Percentiles rank a stretch among this genome's conserved stretches.
Evolutionary conservation across 2,329 filamentous ascomycete genomes (phyloP).

Genomic region (Colletotrichum sp.): DNA sequence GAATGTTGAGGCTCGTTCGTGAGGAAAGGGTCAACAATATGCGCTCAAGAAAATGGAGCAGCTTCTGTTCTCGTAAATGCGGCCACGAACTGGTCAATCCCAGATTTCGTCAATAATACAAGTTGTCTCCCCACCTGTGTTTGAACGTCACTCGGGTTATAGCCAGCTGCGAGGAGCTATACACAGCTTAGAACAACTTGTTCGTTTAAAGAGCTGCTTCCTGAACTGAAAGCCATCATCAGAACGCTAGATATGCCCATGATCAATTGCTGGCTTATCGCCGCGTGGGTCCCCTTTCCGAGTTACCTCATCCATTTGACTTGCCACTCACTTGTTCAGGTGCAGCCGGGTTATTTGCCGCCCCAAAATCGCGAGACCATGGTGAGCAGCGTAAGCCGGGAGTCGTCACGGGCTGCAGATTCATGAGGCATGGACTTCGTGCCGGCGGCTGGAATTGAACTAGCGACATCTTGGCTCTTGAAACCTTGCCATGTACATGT

Average conservation of each 20-base stretch:
- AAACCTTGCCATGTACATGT: background rate
- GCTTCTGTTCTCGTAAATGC: background rate
- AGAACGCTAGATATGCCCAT: background rate
- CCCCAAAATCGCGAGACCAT: background rate
- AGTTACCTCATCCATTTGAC: background rate
- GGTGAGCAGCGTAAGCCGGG: background rate
- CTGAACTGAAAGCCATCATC: background rate
- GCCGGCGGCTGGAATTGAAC: background rate
- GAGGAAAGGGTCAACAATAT: background rate
- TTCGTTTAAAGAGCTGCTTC: background rate
- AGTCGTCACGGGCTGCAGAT: background rate
- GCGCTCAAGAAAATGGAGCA: background rate
- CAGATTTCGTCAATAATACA: background rate
- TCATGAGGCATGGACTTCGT: background rate
- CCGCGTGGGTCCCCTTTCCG: background rate
- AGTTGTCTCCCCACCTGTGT: background rate
- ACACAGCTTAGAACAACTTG: background rate
- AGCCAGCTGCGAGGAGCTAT: background rate
- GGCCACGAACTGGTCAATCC: background rate
- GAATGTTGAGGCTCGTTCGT: background rate
- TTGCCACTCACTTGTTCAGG: background rate
- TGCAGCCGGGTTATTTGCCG: background rate
- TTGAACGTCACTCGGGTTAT: background rate
- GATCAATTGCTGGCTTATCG: background rate
- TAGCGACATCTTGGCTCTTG: background rate